phyloP scores from a whole-genome alignment of 768 basidiomycete genomes.

The Leucocoprinus leucothites region DNA sequence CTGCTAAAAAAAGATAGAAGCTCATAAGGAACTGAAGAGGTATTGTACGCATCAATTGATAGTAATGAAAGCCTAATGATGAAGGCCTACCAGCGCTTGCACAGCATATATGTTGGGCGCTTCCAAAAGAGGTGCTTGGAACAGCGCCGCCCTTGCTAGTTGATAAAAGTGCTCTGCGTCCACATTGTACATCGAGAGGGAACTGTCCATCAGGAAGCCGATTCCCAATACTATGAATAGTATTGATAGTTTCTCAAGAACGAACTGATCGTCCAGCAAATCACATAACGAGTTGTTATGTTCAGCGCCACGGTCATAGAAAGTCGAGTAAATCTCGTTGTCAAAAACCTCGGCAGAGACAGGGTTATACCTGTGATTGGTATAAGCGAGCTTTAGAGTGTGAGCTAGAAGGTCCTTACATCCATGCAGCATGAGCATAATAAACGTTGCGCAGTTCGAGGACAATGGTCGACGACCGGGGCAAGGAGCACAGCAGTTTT shows the following conservation, averaged over 20 bases:
- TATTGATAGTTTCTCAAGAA: slow-evolving; percentile 55
- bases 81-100: slow-evolving; percentile 54
- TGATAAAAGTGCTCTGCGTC: slow-evolving; percentile 73
- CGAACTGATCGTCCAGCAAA: slow-evolving; percentile 47
- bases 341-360: slow-evolving; percentile 58
- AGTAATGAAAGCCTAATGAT: neutral
- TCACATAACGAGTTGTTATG: no score
- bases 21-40: slow-evolving; percentile 59
- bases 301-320: slow-evolving; percentile 42
- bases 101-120: slow-evolving; percentile 65
- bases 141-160: slow-evolving; percentile 60
- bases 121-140: slow-evolving; percentile 60
- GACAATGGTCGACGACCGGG: slow-evolving; percentile 49
- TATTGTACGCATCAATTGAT: neutral
- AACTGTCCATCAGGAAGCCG: slow-evolving; percentile 57
- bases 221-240: slow-evolving; percentile 66
- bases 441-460: slow-evolving; percentile 58
- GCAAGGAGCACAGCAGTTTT: slow-evolving; percentile 71
- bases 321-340: slow-evolving; percentile 52
- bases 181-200: slow-evolving; percentile 51
- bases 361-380: slow-evolving; percentile 56
- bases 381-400: neutral
- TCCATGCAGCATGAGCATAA: slow-evolving; percentile 66
- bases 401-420: slow-evolving; percentile 33
- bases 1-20: slow-evolving; percentile 63